Evolutionary conservation across 768 basidiomycete species (phyloP), one percentile per base, ranked within the genome.

Genomic region (Hypholoma fasciculare): DNA sequence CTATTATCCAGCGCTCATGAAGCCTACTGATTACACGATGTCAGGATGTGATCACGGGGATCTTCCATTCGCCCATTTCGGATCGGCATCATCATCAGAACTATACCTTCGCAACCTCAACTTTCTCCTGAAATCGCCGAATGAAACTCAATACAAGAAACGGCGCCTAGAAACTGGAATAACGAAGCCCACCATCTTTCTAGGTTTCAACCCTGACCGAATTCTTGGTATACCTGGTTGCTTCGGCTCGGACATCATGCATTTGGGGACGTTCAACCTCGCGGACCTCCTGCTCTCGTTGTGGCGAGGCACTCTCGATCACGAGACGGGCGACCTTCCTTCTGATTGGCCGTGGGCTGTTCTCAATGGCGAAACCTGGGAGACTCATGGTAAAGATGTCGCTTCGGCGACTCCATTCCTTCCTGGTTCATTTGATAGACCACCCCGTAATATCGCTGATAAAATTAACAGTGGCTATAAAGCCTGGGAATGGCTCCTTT

Each of bases 221-320:
- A 54, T 52, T 14, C 57, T 46, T 20, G 49, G 57, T 14, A 43
- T 52, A 48, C 44, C 52, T 38, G 49, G 52, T 0, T 69, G 68
- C 27, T 78, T 76, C 50, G 48, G 61, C 8, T 59, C 60, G 0
- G 77, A 81, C 49, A 54, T 74, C 13, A 79, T 80, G 76, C 79
- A 81, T 59, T 63, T 74, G 1, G 56, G 61, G 3, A 30, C 56
- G 6, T 62, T 82, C 9, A 82, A 81, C 61, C 20, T 78, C 2
- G 48, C 71, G 1, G 78, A 80, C 38, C 67, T 78, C 8, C 37
- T 75, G 11, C 20, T 78, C 40, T 43, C 57, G 1, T 65, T 78
- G 1, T 77, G 75, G 75, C 65, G 70, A 7, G 73, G 72, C 37
- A 3, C 54, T 70, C 30, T 34, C 30, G 52, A 71, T 48, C 49